Evolutionary conservation across 257 asterid genomes (phyloP), one percentile per base, ranked within the genome.

Genomic region (Schizonepeta tenuifolia): DNA sequence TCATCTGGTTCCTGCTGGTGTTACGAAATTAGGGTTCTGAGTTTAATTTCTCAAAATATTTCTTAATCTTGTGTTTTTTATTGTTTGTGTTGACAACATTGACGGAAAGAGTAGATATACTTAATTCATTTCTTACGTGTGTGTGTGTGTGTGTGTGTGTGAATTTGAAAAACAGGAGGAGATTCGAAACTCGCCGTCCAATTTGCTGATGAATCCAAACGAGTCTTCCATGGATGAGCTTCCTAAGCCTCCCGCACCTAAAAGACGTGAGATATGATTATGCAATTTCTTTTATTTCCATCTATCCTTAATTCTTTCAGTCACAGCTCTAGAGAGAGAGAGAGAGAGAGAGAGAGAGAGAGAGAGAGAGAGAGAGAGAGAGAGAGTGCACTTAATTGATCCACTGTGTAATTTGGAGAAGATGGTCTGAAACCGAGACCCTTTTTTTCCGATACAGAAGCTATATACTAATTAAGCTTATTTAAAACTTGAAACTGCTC

Each of bases 201-300:
- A 84, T 78, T 22, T 88, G 87, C 7, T 88, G 78, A 84, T 86
- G 65, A 91, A 82, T 79, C 86, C 88, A 0, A 89, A 80, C 72
- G 96, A 91, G 31, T 59, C 84, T 15, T 55, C 87, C 26, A 84
- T 89, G 50, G 96, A 91, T 41, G 98, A 93, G 59, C 96, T 93
- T 66, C 97, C 98, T 3, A 93, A 85, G 83, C 91, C 96, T 64
- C 96, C 90, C 4, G 90, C 71, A 11, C 91, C 96, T 57, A 93
- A 89, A 75, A 72, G 96, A 89, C 97, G 98, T 93, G 35, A 80
- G 95, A 72, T 53, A 56, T 7, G 17, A 14, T 47, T 47, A 38
- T 7, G 43, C 43, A 38, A 8, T 38, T 38, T 7, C 26, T n/a
- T n/a, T n/a, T n/a, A n/a, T n/a, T n/a, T n/a, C n/a, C n/a, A n/a